These are phyloP conservation scores for Cercophora sp. DNA, from an alignment of 495 filamentous ascomycete species.

Conservation along the genomic window DNA sequence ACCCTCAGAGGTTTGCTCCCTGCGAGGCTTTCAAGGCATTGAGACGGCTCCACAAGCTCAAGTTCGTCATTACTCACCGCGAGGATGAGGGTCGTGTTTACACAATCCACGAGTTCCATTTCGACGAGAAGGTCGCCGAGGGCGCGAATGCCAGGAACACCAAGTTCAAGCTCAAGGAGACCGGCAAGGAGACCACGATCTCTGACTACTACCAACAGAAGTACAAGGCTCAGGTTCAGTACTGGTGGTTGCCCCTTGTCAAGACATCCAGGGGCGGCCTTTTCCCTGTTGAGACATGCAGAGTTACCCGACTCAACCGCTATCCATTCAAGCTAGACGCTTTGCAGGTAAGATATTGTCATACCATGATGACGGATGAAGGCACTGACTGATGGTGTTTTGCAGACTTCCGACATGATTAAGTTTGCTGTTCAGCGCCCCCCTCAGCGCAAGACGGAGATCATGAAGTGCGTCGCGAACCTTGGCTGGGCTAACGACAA, in stretches of 20 bases:
- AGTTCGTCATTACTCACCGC: slow-evolving; percentile 60
- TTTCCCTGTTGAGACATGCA: slow-evolving; percentile 76
- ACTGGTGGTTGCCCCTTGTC: slow-evolving; percentile 58
- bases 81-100: slow-evolving; percentile 46
- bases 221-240: slow-evolving; percentile 57
- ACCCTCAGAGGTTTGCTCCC: slow-evolving; percentile 2
- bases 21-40: slow-evolving; percentile 45
- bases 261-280: slow-evolving; percentile 61
- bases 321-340: slow-evolving; percentile 77
- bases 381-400: no score
- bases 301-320: slow-evolving; percentile 56
- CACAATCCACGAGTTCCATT: slow-evolving; percentile 57
- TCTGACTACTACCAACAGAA: slow-evolving; percentile 62
- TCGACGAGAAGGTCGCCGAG: slow-evolving; percentile 29
- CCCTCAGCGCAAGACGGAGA: slow-evolving; percentile 53
- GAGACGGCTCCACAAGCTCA: slow-evolving; percentile 57
- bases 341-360: no score
- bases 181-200: slow-evolving; percentile 45
- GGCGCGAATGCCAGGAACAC: slow-evolving; percentile 51
- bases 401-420: slow-evolving; percentile 80
- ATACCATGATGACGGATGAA: no score
- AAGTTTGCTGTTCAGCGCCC: slow-evolving; percentile 73
- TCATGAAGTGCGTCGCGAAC: slow-evolving; percentile 59
- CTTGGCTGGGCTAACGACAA: slow-evolving; percentile 67
- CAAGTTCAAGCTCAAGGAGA: slow-evolving; percentile 55